Evolutionary conservation across 2,329 filamentous ascomycete genomes (phyloP).

Genomic region (Aspergillus sp.): DNA sequence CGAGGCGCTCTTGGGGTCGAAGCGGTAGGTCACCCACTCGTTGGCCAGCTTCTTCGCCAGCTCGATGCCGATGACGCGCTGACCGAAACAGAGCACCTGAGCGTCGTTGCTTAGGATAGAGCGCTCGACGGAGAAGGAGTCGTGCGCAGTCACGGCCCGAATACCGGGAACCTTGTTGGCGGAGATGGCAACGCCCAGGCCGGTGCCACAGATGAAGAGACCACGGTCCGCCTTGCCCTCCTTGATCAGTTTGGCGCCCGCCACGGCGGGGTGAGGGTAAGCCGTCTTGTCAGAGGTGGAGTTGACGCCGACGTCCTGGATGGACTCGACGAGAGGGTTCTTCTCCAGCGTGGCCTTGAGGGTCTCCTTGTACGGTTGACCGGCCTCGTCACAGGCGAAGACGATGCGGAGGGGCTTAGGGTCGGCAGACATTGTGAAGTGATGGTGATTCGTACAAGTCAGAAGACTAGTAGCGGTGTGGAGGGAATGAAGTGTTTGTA

Average conservation of each 20-base stretch:
- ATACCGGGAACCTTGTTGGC: slow-evolving; percentile 86
- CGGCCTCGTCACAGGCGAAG: slow-evolving; percentile 69
- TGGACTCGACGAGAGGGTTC: slow-evolving; percentile 63
- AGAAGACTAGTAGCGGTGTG: background rate
- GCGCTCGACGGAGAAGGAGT: slow-evolving; percentile 79
- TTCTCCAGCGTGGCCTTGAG: slow-evolving; percentile 71
- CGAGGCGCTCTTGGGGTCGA: slow-evolving; percentile 66
- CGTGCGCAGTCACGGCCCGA: slow-evolving; percentile 84
- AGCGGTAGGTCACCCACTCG: slow-evolving; percentile 83
- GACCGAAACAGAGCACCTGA: slow-evolving; percentile 82
- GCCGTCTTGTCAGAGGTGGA: slow-evolving; percentile 70
- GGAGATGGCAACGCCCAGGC: slow-evolving; percentile 81
- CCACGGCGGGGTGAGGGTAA: slow-evolving; percentile 76
- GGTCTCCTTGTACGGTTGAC: slow-evolving; percentile 73
- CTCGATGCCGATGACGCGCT: slow-evolving; percentile 79
- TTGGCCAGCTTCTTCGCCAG: slow-evolving; percentile 72
- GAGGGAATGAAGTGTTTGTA: background rate
- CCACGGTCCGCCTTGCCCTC: slow-evolving; percentile 67
- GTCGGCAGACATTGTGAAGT: slow-evolving; percentile 31
- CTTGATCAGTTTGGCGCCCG: slow-evolving; percentile 59
- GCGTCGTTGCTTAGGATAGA: slow-evolving; percentile 81
- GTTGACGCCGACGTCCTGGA: slow-evolving; percentile 74
- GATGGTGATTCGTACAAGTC: slow-evolving; percentile 1
- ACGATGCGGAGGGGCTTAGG: slow-evolving; percentile 56
- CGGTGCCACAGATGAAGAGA: slow-evolving; percentile 77